Percentiles rank a stretch among this genome's conserved stretches.
Conservation (phyloP, 2,329 filamentous ascomycete genomes). For the Neofusicoccum parvum region DNA sequence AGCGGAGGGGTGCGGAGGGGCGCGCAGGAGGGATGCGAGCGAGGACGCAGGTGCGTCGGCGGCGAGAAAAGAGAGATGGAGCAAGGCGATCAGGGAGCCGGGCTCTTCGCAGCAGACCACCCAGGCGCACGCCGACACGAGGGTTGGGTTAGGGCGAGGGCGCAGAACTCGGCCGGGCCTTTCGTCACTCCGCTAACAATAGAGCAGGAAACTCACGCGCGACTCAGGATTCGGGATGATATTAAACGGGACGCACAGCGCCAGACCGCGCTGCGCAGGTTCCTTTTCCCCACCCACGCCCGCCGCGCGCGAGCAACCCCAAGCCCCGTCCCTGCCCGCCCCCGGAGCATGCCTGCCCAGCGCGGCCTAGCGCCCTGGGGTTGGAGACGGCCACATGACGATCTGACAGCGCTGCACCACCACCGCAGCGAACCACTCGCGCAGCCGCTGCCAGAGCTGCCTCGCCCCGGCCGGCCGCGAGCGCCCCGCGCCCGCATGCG, state of each 20-base stretch:
- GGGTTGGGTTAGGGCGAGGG: background rate
- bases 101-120: background rate
- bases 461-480: background rate
- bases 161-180: background rate
- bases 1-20: background rate
- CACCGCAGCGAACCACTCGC: background rate
- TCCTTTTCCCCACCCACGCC: conserved; percentile 19
- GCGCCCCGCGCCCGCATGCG: background rate
- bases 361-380: conserved; percentile 8
- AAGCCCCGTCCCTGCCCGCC: conserved; percentile 11
- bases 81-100: background rate
- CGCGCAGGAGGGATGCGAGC: background rate
- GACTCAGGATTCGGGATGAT: conserved; percentile 18
- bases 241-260: conserved; percentile 6
- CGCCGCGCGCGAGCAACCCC: conserved; percentile 12
- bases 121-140: background rate
- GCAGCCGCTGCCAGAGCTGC: background rate
- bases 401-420: conserved; percentile 15
- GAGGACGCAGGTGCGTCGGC: background rate
- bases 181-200: conserved; percentile 12
- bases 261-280: conserved; percentile 1
- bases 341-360: conserved; percentile 15
- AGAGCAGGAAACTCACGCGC: conserved; percentile 12
- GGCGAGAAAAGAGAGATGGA: conserved; percentile 1
- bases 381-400: conserved; percentile 18